Evolutionary conservation across 148 eudicot genomes (phyloP), one percentile per base, ranked within the genome.

Genomic region (Amaranthus palmeri): DNA sequence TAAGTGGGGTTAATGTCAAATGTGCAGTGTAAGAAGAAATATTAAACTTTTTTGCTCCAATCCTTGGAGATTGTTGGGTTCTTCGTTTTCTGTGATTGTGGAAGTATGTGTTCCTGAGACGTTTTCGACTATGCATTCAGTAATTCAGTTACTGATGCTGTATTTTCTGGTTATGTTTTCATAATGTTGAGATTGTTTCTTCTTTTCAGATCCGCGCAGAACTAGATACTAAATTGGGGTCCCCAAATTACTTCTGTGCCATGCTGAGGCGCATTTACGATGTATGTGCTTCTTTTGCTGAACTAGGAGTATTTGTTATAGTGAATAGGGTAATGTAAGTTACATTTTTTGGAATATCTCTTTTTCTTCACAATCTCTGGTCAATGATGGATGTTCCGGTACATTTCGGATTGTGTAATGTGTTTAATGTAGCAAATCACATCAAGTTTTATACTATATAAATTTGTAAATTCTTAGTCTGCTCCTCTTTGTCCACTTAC

Each of bases 171-270:
- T 62, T 51, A 7, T 13, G 8, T 4, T 41, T 61, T 67, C 9
- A 9, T 57, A 9, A 49, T 49, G 11, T 15, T 69, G 4, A 13
- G 52, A n/a, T n/a, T 36, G 46, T 5, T 52, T 64, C 40, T 40
- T 48, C 67, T 45, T 55, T 55, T 64, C 81, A 93, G 99, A 80
- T 86, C 78, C 84, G 83, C 67, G 99, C 90, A 67, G 99, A 91
- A 85, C 88, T 95, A 52, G 96, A 95, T 81, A 92, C 99, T 3
- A 81, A 68, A 73, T 52, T 72, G 69, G 99, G 99, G 67, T 86
- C 82, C 72, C 92, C 88, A 9, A 83, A 85, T 72, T 80, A 68
- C 71, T 62, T 87, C 9, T 67, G 84, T 66, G 86, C 86, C 42
- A 78, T 85, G 77, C 65, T 95, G 44, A 84, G 93, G 72, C 89